phyloP scores from a whole-genome alignment of 768 basidiomycete genomes.

The Pleurotus pulmonarius region DNA sequence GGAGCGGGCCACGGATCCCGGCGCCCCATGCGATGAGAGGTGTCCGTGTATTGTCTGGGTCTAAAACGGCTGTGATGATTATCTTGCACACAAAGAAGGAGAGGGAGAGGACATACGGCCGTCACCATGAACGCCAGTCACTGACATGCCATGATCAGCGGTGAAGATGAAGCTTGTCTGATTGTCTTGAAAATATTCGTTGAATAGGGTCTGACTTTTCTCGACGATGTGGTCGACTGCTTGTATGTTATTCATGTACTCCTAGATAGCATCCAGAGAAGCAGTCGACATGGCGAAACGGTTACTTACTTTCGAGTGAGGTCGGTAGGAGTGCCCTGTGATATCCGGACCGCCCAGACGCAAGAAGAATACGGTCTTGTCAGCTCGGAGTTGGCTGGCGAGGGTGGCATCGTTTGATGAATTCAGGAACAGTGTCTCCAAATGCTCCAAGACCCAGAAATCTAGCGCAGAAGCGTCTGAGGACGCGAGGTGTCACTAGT shows the following conservation, averaged over 20 bases:
- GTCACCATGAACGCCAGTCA: conserved; percentile 85
- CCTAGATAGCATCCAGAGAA: conserved; percentile 31
- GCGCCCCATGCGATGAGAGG: conserved; percentile 78
- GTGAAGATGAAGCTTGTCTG: conserved; percentile 79
- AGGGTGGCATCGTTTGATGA: conserved; percentile 51
- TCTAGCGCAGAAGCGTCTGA: conserved; percentile 76
- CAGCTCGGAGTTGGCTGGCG: conserved; percentile 45
- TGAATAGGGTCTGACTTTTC: conserved; percentile 57
- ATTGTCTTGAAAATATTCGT: conserved; percentile 61
- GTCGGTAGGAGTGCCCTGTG: conserved; percentile 83
- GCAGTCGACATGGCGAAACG: background rate
- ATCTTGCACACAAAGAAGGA: background rate
- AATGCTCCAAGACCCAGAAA: conserved; percentile 72
- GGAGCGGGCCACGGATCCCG: conserved; percentile 66
- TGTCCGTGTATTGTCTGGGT: conserved; percentile 85
- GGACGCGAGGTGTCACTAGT: background rate
- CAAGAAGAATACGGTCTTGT: conserved; percentile 74
- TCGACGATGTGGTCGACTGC: conserved; percentile 74
- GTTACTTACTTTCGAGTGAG: conserved; percentile 62
- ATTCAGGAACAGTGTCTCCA: conserved; percentile 56
- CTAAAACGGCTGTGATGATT: conserved; percentile 28
- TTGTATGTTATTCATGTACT: conserved; percentile 84
- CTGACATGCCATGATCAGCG: conserved; percentile 89
- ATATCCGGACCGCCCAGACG: conserved; percentile 84
- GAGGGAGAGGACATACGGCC: conserved; percentile 48